phyloP scores from a whole-genome alignment of 495 filamentous ascomycete species.

The Podospora appendiculata region DNA sequence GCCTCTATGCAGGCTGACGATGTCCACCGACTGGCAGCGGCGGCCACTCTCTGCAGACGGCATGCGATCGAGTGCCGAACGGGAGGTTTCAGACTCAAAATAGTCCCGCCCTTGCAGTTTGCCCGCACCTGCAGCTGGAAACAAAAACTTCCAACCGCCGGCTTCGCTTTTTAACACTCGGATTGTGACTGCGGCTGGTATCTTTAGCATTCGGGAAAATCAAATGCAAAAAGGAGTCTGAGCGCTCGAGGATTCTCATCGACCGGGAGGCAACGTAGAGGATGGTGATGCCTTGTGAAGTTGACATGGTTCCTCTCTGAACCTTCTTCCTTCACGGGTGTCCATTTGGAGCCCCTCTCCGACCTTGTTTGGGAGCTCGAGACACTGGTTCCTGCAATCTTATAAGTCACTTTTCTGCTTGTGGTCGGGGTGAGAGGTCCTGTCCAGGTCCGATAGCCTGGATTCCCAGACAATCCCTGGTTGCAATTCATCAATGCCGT shows the following conservation, averaged over 20 bases:
- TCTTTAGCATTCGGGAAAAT: slow-evolving; percentile 8
- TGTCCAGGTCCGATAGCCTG: background rate
- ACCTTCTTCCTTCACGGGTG: too few species aligned
- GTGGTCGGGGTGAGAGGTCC: background rate
- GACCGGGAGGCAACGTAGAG: background rate
- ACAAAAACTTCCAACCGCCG: slow-evolving; percentile 17
- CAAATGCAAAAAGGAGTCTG: too few species aligned
- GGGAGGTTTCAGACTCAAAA: slow-evolving; percentile 9
- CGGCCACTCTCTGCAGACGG: background rate
- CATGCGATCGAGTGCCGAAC: background rate
- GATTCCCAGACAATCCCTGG: background rate
- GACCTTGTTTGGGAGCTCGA: too few species aligned
- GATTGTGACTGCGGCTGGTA: slow-evolving; percentile 11
- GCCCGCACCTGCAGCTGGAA: slow-evolving; percentile 7
- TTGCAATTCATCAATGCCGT: too few species aligned
- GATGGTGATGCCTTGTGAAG: too few species aligned
- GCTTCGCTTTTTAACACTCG: slow-evolving; percentile 1
- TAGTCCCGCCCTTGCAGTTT: slow-evolving; percentile 9
- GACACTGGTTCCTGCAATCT: too few species aligned
- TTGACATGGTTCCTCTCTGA: too few species aligned
- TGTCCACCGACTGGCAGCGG: background rate
- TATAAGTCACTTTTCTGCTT: too few species aligned
- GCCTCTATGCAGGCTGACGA: too few species aligned
- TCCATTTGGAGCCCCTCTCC: too few species aligned
- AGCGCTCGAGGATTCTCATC: too few species aligned